These are phyloP conservation scores for Elongisporangium senticosum DNA, from an alignment of 352 stramenopile species.

Conservation along the genomic window DNA sequence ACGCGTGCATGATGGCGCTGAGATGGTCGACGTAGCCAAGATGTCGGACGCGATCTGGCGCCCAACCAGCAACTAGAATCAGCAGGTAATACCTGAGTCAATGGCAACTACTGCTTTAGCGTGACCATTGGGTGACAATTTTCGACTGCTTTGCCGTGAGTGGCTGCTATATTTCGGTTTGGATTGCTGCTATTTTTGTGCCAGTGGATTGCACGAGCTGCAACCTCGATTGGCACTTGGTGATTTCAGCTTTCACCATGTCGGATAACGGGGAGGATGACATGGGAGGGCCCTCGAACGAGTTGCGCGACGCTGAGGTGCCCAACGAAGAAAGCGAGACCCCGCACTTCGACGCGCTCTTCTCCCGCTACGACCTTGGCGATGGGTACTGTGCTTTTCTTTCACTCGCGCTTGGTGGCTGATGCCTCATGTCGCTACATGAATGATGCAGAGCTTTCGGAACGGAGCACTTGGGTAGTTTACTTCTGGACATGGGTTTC, in stretches of 20 bases:
- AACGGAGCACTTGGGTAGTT: constrained; percentile 48
- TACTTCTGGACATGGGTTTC: constrained; percentile 74
- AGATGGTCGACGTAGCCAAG: constrained; percentile 85
- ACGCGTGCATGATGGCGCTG: constrained; percentile 94
- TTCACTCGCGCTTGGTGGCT: no score
- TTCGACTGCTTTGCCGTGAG: neutral
- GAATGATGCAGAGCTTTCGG: constrained; percentile 29
- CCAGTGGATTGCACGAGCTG: neutral
- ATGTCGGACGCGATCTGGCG: constrained; percentile 93
- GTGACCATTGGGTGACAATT: neutral
- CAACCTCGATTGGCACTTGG: neutral
- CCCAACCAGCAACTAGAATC: neutral
- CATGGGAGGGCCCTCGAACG: constrained; percentile 3
- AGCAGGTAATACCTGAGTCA: neutral
- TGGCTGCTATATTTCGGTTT: neutral
- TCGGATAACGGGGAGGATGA: constrained; percentile 20
- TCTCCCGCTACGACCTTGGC: constrained; percentile 38
- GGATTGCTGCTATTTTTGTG: neutral
- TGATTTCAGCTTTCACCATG: constrained; percentile 9
- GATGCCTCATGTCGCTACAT: neutral
- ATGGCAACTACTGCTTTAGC: neutral
- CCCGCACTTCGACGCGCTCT: constrained; percentile 59
- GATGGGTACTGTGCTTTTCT: constrained; percentile 26
- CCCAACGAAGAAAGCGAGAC: constrained; percentile 35
- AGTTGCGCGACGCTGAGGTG: constrained; percentile 15